These are phyloP conservation scores for Geotrichum europaeum DNA, from an alignment of 1,139 yeast genomes.

Conservation along the genomic window DNA sequence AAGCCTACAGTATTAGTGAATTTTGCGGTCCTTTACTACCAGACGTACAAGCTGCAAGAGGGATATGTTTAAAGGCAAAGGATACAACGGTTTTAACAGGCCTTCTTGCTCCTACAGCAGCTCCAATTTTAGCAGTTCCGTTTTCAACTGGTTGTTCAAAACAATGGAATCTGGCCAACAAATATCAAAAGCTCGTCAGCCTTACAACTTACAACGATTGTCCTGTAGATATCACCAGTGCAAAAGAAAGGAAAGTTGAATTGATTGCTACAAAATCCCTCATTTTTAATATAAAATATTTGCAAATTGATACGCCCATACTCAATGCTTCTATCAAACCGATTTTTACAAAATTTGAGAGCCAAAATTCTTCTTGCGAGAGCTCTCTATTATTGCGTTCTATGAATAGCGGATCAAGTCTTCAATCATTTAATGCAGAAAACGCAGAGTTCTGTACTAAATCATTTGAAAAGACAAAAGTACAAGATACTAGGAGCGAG, in stretches of 20 bases:
- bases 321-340: no score
- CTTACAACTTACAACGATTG: not conserved
- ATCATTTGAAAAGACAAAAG: no score
- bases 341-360: no score
- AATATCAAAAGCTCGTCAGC: not conserved
- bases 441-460: no score
- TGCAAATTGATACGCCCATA: not conserved
- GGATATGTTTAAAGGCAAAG: not conserved
- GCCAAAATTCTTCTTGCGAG: no score
- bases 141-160: not conserved
- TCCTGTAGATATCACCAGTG: no score
- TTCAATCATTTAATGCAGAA: no score
- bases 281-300: not conserved
- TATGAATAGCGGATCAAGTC: no score
- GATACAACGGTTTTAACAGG: not conserved
- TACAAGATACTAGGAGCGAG: no score
- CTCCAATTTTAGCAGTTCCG: not conserved
- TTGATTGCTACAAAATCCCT: not conserved
- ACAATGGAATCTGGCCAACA: not conserved
- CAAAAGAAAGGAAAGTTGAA: not conserved
- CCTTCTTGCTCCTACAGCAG: not conserved
- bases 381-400: no score
- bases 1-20: no score
- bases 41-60: not conserved
- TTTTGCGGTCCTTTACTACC: not conserved